Evolutionary conservation across 768 basidiomycete genomes (phyloP).

Genomic region (Termitomyces sp.): DNA sequence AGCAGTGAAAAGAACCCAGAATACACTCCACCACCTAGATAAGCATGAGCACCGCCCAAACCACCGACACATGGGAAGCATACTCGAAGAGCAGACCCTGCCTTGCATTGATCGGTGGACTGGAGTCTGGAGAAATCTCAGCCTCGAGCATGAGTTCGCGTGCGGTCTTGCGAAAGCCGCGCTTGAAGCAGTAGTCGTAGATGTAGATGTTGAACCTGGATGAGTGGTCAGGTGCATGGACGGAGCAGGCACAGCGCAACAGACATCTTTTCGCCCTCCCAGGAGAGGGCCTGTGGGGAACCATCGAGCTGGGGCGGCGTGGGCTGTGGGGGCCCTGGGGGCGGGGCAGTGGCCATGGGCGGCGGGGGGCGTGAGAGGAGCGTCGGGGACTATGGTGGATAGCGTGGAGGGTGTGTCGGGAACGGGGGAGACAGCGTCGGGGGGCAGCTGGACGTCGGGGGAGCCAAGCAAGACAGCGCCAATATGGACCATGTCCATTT

Average conservation of each 20-base stretch:
- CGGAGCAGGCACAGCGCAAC: constrained; percentile 26
- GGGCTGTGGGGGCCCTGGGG: constrained; percentile 23
- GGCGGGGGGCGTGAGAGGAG: neutral
- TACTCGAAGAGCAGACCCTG: constrained; percentile 85
- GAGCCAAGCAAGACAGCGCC: constrained; percentile 18
- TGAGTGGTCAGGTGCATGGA: neutral
- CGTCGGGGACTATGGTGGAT: too few relatives aligned
- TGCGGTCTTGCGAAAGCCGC: constrained; percentile 75
- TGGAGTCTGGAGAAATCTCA: constrained; percentile 57
- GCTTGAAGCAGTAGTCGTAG: constrained; percentile 80
- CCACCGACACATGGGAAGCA: constrained; percentile 25
- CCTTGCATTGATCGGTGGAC: constrained; percentile 78
- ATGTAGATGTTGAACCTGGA: constrained; percentile 88
- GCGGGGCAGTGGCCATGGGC: constrained; percentile 30
- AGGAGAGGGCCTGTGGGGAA: constrained; percentile 42
- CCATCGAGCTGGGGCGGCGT: constrained; percentile 23
- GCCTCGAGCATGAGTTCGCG: constrained; percentile 66
- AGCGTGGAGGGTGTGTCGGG: too few relatives aligned
- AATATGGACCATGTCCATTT: constrained; percentile 9
- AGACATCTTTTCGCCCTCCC: constrained; percentile 87
- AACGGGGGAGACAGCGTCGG: constrained; percentile 21
- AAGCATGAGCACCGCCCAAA: constrained; percentile 12
- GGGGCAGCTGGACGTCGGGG: constrained; percentile 19
- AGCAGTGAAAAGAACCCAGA: constrained; percentile 82
- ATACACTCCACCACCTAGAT: constrained; percentile 84